Base-by-base conservation (phyloP, 2,329 filamentous ascomycete species). In the Boeremia exigua region DNA sequence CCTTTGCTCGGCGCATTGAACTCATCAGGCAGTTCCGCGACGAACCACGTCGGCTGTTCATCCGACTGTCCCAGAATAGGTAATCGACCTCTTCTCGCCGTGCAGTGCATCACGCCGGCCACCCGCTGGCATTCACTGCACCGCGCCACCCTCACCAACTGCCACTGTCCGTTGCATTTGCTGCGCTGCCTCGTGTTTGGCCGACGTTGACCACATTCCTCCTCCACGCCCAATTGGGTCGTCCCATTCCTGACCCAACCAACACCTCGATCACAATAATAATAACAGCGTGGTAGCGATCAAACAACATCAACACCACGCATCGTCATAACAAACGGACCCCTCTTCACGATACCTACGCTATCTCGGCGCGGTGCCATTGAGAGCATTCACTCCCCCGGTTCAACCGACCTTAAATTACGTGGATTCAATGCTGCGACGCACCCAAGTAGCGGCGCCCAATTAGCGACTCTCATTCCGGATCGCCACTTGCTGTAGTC, bases 131-230 rank as follows among this genome's bases (percentile, higher is more conserved):
- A 54, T 52, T 59, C 56, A 47, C 56, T 49, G 33, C 44, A 33
- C 37, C 27, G 48, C 30, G n/a, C n/a, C 55, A 51, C 38, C 33
- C 32, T 50, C 55, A 56, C 56, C 33, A 37, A 11, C 28, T 30
- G 42, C 48, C 15, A 48, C 43, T 11, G 44, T 46, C 61, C 49
- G 56, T 54, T 58, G 54, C 56, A 48, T 60, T 69, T 63, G 68
- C 60, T 71, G 71, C 23, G 64, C 53, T 62, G 42, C 52, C 58
- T 67, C 67, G 63, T 69, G 64, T 63, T 69, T 66, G 61, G 56
- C 57, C 47, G 59, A 54, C 25, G 32, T 52, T 47, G 57, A 65
- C 63, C 62, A 55, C 70, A 71, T 72, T 71, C 68, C 66, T 70
- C 36, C 45, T 57, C 45, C 48, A 38, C 44, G 19, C 28, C 56